phyloP scores from a whole-genome alignment of 2,329 filamentous ascomycete genomes.

The Colletotrichum nymphaeae region DNA sequence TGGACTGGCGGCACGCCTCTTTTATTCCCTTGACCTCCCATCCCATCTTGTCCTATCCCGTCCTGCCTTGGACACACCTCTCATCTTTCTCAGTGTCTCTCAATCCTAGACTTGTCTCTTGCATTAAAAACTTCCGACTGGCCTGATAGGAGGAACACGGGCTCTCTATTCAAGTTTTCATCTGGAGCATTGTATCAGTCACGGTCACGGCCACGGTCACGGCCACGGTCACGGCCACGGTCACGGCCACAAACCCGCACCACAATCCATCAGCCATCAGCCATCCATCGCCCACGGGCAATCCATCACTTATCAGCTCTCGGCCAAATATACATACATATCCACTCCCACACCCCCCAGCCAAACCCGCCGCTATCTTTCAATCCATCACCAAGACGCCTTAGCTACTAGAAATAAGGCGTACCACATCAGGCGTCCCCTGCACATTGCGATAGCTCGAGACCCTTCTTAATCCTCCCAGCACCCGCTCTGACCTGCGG shows the following conservation, averaged over 20 bases:
- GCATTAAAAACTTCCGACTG: constrained; percentile 8
- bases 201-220: constrained; percentile 1
- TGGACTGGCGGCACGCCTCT: constrained; percentile 13
- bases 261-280: not conserved
- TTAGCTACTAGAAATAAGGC: constrained; percentile 32
- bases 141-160: constrained; percentile 4
- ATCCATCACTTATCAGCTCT: constrained; percentile 36
- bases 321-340: constrained; percentile 35
- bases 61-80: not conserved
- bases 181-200: constrained; percentile 9
- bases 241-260: constrained; percentile 17
- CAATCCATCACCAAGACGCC: constrained; percentile 34
- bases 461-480: constrained; percentile 35
- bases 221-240: constrained; percentile 1
- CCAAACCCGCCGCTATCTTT: constrained; percentile 35
- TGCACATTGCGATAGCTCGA: constrained; percentile 28
- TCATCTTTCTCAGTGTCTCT: not conserved
- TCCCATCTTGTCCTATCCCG: not conserved
- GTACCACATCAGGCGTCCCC: constrained; percentile 35
- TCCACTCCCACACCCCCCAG: constrained; percentile 15
- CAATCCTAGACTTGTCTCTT: not conserved
- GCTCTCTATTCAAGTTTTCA: not conserved
- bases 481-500: constrained; percentile 32
- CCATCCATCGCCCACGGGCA: not conserved
- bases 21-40: not conserved